Base-by-base conservation (phyloP, 352 stramenopile genomes). In the Phytophthora multivora region DNA sequence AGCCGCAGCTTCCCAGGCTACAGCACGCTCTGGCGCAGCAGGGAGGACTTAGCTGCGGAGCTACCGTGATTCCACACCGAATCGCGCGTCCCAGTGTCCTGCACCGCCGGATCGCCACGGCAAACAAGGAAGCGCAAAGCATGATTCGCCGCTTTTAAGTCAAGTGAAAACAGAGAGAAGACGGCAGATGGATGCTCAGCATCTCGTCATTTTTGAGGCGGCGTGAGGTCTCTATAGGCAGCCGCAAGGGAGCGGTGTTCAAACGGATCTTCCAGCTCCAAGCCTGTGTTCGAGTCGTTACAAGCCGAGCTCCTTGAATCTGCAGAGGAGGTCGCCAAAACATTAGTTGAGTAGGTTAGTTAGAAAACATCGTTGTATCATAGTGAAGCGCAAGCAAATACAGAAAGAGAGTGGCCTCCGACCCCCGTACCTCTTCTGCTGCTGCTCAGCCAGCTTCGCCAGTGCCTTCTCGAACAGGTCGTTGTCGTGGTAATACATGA, bases 401-500 rank as follows among this genome's bases (percentile, higher is more conserved):
- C 30, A 56, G 52, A 55, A 52, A 57, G 43, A 56, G 16, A 56
- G 16, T 63, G 42, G 39, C 23, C 39, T 66, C 40, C 47, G 15
- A 71, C 9, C 41, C 10, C 2, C 63, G 26, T 79, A 90, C 81
- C 69, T 80, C 67, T 86, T 66, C 31, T 89, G 79, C 66, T 93
- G 84, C n/a, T 89, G 71, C 38, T 70, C 69, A 12, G 81, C 80
- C 25, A 91, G 71, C 19, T 73, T 75, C 12, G 80, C 81, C 31
- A 93, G 78, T 35, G 65, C 66, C 54, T 89, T 78, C 51, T 88
- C 77, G 50, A 94, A 89, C 36, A 60, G 38, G 0, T 72, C 62
- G 54, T 94, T 73, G 59, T 94, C 83, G 65, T 94, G 80, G 70
- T 88, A 94, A 51, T 80, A 91, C 56, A 92, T 72, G 30, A 94